Base-by-base conservation (phyloP, 2,329 filamentous ascomycete species). In the Xylariales sp. region DNA sequence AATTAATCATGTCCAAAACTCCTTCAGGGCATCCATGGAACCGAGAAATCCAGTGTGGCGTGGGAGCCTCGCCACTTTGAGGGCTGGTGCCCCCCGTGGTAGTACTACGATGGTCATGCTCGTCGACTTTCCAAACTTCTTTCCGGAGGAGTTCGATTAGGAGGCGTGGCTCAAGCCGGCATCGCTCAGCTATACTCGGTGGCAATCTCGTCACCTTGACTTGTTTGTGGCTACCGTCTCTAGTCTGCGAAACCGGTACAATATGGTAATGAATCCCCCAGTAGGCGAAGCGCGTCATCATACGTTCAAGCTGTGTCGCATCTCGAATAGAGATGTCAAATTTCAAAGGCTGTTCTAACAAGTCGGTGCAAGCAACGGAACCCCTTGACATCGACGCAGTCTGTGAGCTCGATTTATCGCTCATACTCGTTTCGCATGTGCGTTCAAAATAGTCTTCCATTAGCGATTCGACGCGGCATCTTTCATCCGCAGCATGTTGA, bases 401-500 rank as follows among this genome's bases (percentile, higher is more conserved):
- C n/a, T 1, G 55, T 64, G 50, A 12, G 23, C 18, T 48, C 36
- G 43, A 3, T 9, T 30, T 23, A 58, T 70, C 65, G 16, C 64
- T 64, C 9, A 46, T 48, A n/a, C 49, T 28, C 39, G 43, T 16
- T 10, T n/a, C 23, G 34, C 16, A 32, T 0, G 41, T 57, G 18
- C 32, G 3, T 68, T 65, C 61, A 69, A 89, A 89, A 63, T 88
- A 89, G 5, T 71, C 72, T 0, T 73, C 72, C 77, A 97, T 89
- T 0, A 99, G 83, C 0, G 79, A 77, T 76, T 99, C 96, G 0
- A 98, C 86, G 1, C 90, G 89, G 69, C 92, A 89, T 53, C 96
- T 87, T 81, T 99, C 96, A 77, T 97, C 95, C 3, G 94, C 96
- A 0, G 96, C 96, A 77, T 99, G 96, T 75, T 99, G 96, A 75